Evolutionary conservation across 1,284 basidiomycete genomes (phyloP), one percentile per base, ranked within the genome.

Genomic region (Phylloboletellus chloephorus): DNA sequence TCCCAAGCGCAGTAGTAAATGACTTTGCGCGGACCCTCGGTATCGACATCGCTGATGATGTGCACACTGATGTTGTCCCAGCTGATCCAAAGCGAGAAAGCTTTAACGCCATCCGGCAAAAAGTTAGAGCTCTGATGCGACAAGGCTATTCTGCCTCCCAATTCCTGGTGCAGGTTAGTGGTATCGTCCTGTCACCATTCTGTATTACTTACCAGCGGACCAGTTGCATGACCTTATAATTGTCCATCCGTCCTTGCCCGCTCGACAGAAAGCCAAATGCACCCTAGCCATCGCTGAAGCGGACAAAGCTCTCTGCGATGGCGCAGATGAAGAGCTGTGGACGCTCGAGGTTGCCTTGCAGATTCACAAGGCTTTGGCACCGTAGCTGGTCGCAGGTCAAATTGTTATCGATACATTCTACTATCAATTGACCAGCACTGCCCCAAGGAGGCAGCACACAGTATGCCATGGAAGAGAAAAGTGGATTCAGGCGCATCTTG

Each of bases 321-420:
- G 96, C 2, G 94, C 90, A n/a, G 95, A 98, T 55, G 96, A 99
- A 64, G 93, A 97, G 64, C 69, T 99, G 26, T 97, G 96, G 82
- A 78, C 93, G 36, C 67, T 98, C 15, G 89, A 95, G 55, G 82
- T 92, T 37, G 91, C 80, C 26, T 64, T 97, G 39, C 75, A 80
- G 28, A 71, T 96, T 13, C 73, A 83, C 59, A 90, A 84, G 52
- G 80, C 79, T 17, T 43, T 78, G 25, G 53, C 59, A 36, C 57
- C 54, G 20, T 57, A 39, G 30, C 16, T 21, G 13, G 4, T 12
- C 24, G 16, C 19, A 33, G 16, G 15, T 37, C 17, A 21, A 19
- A 4, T 31, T 16, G 11, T 11, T 25, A 7, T 23, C 11, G 5
- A 20, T 22, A 31, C 12, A 38, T 15, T 33, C 13, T 13, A 16